These are phyloP conservation scores for Chlamydomonas schloesseri DNA, from an alignment of 139 green algal species.

Conservation along the genomic window DNA sequence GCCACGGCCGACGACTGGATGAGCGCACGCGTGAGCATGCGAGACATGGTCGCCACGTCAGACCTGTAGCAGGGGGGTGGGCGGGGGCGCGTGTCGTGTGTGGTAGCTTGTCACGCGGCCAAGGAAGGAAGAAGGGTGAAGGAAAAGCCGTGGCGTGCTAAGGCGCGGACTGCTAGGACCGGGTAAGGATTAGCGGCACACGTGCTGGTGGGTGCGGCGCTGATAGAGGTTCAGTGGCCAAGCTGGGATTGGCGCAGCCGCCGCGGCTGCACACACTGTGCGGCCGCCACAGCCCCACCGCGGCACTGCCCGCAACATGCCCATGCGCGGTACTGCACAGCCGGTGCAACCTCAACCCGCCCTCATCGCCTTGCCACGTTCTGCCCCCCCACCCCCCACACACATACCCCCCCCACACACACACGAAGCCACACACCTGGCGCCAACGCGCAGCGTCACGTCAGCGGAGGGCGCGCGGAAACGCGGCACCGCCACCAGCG, in stretches of 20 bases:
- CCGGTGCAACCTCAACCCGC: background rate
- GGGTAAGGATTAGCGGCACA: background rate
- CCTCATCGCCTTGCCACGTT: background rate
- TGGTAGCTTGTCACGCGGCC: too few species aligned
- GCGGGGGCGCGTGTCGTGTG: too few species aligned
- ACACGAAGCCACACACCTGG: background rate
- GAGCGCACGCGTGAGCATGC: background rate
- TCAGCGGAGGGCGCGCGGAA: conserved; percentile 17
- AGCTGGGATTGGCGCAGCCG: too few species aligned
- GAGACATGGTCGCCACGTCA: background rate
- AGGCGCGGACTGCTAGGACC: background rate
- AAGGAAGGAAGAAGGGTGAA: too few species aligned
- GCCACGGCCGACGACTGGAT: background rate
- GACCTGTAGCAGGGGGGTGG: background rate
- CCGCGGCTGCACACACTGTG: too few species aligned
- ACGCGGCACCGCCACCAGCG: conserved; percentile 14
- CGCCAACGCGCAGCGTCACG: background rate
- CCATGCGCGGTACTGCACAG: too few species aligned
- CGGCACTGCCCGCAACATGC: too few species aligned
- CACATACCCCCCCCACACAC: background rate
- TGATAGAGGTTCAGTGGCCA: too few species aligned
- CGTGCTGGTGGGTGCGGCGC: too few species aligned
- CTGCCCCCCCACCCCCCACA: too few species aligned
- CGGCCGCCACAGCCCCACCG: too few species aligned
- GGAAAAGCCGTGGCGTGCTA: background rate